phyloP scores from a whole-genome alignment of 495 filamentous ascomycete genomes.

The Talaromyces liani region DNA sequence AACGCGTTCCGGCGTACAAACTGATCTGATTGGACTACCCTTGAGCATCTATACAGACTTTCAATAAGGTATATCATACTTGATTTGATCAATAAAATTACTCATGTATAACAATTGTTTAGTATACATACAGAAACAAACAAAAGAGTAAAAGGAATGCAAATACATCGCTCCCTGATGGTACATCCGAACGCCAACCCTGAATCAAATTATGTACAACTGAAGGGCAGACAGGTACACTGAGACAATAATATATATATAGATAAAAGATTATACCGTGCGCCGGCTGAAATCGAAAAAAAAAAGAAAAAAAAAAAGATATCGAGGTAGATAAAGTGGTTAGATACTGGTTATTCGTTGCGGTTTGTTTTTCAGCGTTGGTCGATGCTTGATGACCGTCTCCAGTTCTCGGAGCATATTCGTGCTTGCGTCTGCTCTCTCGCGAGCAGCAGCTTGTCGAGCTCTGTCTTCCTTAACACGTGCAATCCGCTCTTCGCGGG shows the following conservation, averaged over 20 bases:
- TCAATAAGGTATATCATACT: not conserved
- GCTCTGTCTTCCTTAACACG: constrained; percentile 86
- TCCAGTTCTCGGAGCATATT: constrained; percentile 89
- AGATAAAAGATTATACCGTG: not conserved
- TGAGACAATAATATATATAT: not conserved
- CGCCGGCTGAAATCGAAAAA: not conserved
- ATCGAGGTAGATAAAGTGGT: constrained; percentile 4
- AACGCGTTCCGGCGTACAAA: not conserved
- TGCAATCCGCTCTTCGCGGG: constrained; percentile 78
- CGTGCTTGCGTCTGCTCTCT: constrained; percentile 69
- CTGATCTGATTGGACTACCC: not conserved
- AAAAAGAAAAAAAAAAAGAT: not conserved
- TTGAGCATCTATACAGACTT: not conserved
- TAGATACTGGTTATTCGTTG: constrained; percentile 45
- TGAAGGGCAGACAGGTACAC: not conserved
- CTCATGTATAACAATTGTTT: not conserved
- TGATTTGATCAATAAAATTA: not conserved
- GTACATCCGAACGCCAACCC: not conserved
- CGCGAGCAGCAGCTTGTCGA: constrained; percentile 55
- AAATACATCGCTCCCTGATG: not conserved
- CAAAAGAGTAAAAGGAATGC: not conserved
- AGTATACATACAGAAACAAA: not conserved
- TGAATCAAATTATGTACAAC: not conserved
- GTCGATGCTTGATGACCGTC: constrained; percentile 75
- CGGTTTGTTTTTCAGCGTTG: constrained; percentile 35